Conservation (phyloP, 202 grass and related monocot genomes). For the Digitaria exilis region DNA sequence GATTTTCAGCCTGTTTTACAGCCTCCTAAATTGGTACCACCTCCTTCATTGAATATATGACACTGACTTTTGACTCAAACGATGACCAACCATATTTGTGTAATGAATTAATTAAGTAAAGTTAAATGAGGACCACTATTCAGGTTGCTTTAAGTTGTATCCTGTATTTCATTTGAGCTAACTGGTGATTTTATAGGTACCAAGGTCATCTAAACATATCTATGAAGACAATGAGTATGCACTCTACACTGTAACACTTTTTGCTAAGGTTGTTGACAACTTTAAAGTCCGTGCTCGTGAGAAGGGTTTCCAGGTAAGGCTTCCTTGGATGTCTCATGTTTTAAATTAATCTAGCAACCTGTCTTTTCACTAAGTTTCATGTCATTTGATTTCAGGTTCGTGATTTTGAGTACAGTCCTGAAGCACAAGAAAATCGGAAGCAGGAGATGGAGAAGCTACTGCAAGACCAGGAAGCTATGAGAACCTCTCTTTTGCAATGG, state of each 20-base stretch:
- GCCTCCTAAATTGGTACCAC: neutral
- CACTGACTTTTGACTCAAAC: no score
- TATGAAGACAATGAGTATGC: conserved; percentile 96
- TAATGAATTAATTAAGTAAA: no score
- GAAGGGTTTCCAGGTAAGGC: conserved; percentile 85
- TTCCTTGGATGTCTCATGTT: conserved; percentile 4
- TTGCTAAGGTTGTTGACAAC: conserved; percentile 88
- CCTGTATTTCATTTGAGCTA: conserved; percentile 7
- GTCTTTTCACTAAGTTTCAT: neutral
- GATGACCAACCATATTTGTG: no score
- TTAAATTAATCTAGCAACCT: neutral
- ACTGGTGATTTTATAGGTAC: conserved; percentile 65
- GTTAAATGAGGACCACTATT: no score
- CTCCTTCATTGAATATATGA: no score
- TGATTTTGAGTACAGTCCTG: conserved; percentile 91
- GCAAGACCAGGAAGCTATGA: conserved; percentile 87
- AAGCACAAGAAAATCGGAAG: conserved; percentile 82
- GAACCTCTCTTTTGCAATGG: conserved; percentile 86
- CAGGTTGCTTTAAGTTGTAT: no score
- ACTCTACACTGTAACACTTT: conserved; percentile 93
- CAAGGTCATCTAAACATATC: conserved; percentile 84
- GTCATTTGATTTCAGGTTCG: conserved; percentile 62
- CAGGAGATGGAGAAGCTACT: conserved; percentile 85
- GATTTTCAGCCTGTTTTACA: neutral
- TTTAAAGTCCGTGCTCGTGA: conserved; percentile 83